phyloP scores from a whole-genome alignment of 2,329 filamentous ascomycete genomes.

The Colletotrichum camelliae region DNA sequence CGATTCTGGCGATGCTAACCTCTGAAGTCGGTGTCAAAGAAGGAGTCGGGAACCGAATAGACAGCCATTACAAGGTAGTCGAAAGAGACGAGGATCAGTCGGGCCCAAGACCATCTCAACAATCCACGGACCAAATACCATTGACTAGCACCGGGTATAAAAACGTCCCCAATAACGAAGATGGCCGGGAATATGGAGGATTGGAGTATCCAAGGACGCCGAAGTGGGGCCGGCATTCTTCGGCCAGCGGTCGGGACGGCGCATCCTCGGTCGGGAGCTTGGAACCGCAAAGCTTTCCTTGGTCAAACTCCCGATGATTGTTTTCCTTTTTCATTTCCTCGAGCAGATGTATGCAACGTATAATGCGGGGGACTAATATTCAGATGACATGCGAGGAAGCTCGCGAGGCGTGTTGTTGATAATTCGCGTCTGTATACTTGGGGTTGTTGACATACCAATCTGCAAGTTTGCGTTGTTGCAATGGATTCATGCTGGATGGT shows the following conservation, averaged over 20 bases:
- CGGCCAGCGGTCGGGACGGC: not conserved
- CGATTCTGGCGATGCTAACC: not conserved
- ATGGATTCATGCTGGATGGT: too few species aligned
- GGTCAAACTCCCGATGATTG: not conserved
- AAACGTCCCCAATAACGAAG: not conserved
- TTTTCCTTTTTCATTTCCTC: not conserved
- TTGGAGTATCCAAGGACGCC: not conserved
- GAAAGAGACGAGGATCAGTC: accelerated
- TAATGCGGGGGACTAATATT: too few species aligned
- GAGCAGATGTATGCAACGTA: too few species aligned
- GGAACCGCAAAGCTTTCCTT: not conserved
- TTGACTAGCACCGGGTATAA: not conserved
- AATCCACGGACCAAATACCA: not conserved
- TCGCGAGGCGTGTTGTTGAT: too few species aligned
- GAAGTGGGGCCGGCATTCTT: not conserved
- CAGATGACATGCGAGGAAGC: too few species aligned
- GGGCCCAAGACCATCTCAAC: not conserved
- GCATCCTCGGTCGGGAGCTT: not conserved
- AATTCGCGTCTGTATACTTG: too few species aligned
- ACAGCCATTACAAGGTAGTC: not conserved
- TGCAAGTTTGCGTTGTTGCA: too few species aligned
- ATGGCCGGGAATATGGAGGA: not conserved
- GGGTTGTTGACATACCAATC: too few species aligned
- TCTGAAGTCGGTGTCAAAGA: not conserved
- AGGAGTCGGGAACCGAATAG: not conserved